Evolutionary conservation across 148 eudicot species (phyloP), one percentile per base, ranked within the genome.

Genomic region (Fagopyrum homotropicum): DNA sequence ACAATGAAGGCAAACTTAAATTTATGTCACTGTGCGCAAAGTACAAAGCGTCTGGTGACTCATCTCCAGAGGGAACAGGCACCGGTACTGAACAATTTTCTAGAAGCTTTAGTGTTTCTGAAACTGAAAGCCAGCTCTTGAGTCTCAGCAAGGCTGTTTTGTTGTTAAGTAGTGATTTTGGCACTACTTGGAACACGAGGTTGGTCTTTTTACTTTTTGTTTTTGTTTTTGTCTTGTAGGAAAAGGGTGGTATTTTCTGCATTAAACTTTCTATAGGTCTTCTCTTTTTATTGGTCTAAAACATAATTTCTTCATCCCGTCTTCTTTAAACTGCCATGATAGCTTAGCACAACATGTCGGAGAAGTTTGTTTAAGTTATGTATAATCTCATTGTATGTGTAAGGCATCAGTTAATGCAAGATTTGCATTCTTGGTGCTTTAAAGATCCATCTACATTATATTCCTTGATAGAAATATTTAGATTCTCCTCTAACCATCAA

Each of bases 161-260:
- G 82, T 73, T 94, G 83, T 76, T 94, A 51, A 89, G 96, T 79
- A 85, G 85, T 81, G 95, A 94, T 84, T 91, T 88, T 82, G 93
- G 93, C 75, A 94, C 93, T 46, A 95, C 91, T 4, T 94, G 98
- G 98, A 91, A 94, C 85, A 83, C 85, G 83, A 91, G 98, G 97
- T 93, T 66, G 30, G 76, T 69, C 64, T 73, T 52, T 60, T 51
- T 48, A 54, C 5, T 22, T 59, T 22, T 70, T 75, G 16, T 61
- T 9, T 59, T 30, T 9, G 8, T 17, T 75, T 29, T 74, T 35
- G 14, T 50, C 14, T 45, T 11, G 48, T 17, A 44, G 49, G 30
- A 5, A 40, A 15, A n/a, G 6, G 26, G 46, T 64, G 40, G 51
- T 56, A 47, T 57, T 79, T 17, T 6, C 6, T 56, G 14, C 29